Base-by-base conservation (phyloP, 2,329 filamentous ascomycete genomes). In the Sclerotinia minor region DNA sequence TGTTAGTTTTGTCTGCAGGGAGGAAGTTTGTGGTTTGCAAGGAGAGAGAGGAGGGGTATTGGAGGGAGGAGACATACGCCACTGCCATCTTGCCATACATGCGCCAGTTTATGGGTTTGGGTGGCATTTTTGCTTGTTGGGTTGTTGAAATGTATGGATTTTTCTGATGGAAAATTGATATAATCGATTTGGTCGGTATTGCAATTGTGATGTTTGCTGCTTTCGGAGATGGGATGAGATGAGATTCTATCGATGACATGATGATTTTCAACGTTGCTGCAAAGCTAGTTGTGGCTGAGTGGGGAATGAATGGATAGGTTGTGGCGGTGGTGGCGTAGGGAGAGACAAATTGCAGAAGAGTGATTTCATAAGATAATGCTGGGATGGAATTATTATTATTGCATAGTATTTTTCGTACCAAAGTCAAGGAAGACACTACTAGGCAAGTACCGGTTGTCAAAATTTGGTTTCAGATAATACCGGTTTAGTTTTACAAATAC, bases 41-140 rank as follows among this genome's bases (percentile, higher is more conserved):
- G 53, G 57, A 38, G 57, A 68, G 71, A 65, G 67, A 58, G 8
- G 15, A 44, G 60, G 15, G 15, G 54, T 29, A 45, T 24, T 19
- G 24, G 32, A 29, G 19, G 50, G 68, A 71, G 65, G 67, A 58
- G 63, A 79, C 87, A 80, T 82, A 94, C 91, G 83, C 86, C 64
- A 82, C 80, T 6, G 89, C 73, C 85, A 94, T 92, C 81, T 95
- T 95, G 70, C 86, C 78, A 81, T 83, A 88, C 69, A 86, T 79
- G 71, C 79, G 79, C 81, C 86, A 86, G 68, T 85, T 87, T 64
- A 80, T 77, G 35, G 82, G 78, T 73, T 81, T 85, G 69, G 81
- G 81, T 60, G 81, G 76, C 80, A 81, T 81, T 59, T 35, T 75
- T 65, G 59, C 38, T 59, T 45, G 26, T 8, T 8, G 7, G 5